Conservation (phyloP, 208 protist species). For the Porcisia deanei region DNA sequence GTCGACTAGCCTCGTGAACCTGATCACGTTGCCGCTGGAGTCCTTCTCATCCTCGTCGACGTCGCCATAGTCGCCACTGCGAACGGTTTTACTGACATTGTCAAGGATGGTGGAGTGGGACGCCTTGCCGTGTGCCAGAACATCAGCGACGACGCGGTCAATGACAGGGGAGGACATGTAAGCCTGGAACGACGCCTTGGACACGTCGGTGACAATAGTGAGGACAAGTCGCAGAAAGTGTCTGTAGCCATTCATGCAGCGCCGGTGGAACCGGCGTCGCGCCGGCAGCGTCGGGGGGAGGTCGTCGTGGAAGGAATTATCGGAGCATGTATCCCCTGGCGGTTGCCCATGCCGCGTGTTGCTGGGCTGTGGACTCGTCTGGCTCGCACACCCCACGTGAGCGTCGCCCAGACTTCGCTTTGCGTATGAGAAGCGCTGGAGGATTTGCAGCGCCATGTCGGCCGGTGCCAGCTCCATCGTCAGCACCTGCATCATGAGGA, state of each 20-base stretch:
- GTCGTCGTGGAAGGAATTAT: neutral
- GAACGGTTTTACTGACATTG: slow-evolving; percentile 18
- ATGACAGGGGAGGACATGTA: slow-evolving; percentile 21
- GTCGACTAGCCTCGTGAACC: slow-evolving; percentile 24
- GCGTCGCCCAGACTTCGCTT: neutral
- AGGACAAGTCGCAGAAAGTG: slow-evolving; percentile 65
- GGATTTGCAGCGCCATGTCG: slow-evolving; percentile 53
- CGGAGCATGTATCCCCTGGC: neutral
- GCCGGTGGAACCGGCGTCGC: slow-evolving; percentile 1
- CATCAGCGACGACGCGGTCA: slow-evolving; percentile 30
- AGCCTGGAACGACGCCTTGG: slow-evolving; percentile 30
- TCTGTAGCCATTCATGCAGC: slow-evolving; percentile 24
- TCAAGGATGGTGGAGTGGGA: slow-evolving; percentile 26
- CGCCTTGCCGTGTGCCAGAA: slow-evolving; percentile 26
- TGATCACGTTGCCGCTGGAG: slow-evolving; percentile 26
- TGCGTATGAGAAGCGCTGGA: slow-evolving; percentile 70
- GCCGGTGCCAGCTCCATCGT: slow-evolving; percentile 50
- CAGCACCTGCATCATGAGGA: slow-evolving; percentile 69
- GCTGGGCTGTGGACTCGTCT: neutral
- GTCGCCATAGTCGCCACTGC: slow-evolving; percentile 28
- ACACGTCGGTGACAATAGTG: slow-evolving; percentile 48
- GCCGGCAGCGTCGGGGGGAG: neutral
- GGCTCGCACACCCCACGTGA: neutral
- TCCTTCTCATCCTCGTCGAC: slow-evolving; percentile 33
- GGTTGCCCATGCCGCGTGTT: slow-evolving; percentile 2